Evolutionary conservation across 169 alveolate genomes (phyloP).

Genomic region (Plasmodium malariae): DNA sequence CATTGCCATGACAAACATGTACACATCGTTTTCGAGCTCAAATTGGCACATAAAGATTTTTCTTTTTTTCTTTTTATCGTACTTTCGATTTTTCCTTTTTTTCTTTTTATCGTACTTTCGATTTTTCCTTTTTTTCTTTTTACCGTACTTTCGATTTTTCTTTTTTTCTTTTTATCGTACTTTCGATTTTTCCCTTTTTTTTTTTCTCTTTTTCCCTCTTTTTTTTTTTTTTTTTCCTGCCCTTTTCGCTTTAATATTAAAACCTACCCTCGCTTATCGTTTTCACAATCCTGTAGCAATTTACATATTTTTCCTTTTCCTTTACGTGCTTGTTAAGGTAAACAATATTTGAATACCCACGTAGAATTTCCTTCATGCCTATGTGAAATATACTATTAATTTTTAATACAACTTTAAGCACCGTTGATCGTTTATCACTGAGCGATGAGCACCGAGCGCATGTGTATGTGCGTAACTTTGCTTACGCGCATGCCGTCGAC

Average conservation of each 20-base stretch:
- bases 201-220: not conserved
- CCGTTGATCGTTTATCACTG: not conserved
- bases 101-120: too few species aligned
- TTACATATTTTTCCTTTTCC: not conserved
- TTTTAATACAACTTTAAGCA: not conserved
- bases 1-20: too few species aligned
- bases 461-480: too few species aligned
- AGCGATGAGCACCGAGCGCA: not conserved
- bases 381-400: not conserved
- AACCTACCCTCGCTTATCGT: slow-evolving; percentile 5
- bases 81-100: not conserved
- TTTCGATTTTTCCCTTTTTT: not conserved
- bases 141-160: not conserved
- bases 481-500: too few species aligned
- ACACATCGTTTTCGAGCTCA: too few species aligned
- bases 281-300: not conserved
- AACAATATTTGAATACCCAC: not conserved
- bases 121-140: not conserved
- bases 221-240: too few species aligned
- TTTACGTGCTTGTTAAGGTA: not conserved
- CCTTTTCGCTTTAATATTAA: too few species aligned
- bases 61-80: not conserved
- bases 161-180: not conserved
- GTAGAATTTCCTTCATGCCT: slow-evolving; percentile 1
- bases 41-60: not conserved